These are phyloP conservation scores for Cocos nucifera DNA, from an alignment of 176 grass and related monocot genomes.

Conservation along the genomic window DNA sequence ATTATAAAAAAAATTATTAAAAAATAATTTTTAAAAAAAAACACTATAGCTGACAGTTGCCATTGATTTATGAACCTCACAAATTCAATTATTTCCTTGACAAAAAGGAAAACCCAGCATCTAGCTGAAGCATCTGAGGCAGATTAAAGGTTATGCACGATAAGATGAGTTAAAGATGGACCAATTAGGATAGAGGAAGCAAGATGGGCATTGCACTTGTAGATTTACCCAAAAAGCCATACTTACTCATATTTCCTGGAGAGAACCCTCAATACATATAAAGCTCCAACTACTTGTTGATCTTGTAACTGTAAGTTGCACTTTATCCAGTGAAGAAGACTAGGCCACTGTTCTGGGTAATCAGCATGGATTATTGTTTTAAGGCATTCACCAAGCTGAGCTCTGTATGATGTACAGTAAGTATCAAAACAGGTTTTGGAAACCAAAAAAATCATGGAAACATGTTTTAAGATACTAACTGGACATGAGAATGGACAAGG, in stretches of 20 bases:
- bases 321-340: slow-evolving; percentile 86
- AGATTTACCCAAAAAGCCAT: not conserved
- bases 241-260: slow-evolving; percentile 94
- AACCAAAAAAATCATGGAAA: not conserved
- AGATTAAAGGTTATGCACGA: too few relatives aligned
- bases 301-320: slow-evolving; percentile 58
- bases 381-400: slow-evolving; percentile 90
- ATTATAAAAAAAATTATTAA: too few relatives aligned
- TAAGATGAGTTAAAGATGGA: too few relatives aligned
- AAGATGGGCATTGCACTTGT: too few relatives aligned
- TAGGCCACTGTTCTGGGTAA: slow-evolving; percentile 91
- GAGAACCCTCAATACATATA: slow-evolving; percentile 85
- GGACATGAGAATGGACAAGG: not conserved
- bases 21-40: too few relatives aligned
- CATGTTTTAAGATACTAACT: not conserved
- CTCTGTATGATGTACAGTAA: slow-evolving; percentile 25
- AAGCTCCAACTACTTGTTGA: slow-evolving; percentile 82
- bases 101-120: too few relatives aligned
- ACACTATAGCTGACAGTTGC: too few relatives aligned
- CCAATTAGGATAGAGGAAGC: not conserved
- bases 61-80: too few relatives aligned
- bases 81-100: too few relatives aligned
- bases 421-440: too few relatives aligned
- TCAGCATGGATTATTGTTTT: slow-evolving; percentile 90
- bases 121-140: too few relatives aligned